Base-by-base conservation (phyloP, 2,329 filamentous ascomycete genomes). In the Monilinia aucupariae region DNA sequence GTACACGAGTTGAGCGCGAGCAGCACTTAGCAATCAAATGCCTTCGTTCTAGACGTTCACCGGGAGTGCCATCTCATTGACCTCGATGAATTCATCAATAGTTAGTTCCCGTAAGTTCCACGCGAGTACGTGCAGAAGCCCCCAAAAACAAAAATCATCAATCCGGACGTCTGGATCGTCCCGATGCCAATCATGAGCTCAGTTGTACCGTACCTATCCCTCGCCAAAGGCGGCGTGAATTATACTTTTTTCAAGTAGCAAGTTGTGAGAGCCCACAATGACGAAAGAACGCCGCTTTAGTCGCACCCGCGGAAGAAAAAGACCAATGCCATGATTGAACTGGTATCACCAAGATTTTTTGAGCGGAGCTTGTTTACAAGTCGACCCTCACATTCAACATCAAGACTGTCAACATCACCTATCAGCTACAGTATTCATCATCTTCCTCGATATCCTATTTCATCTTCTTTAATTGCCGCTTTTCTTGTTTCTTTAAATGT, bases 401-500 rank as follows among this genome's bases (percentile, higher is more conserved):
- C 63, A 59, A 60, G 49, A 64, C 61, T 65, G 63, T 61, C 48
- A 63, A 32, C 59, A 39, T 45, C 53, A 58, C 50, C 62, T 64
- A 70, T 68, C 62, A 65, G 61, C 64, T 63, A 48, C 49, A 63
- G 52, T 60, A 58, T 58, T 65, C 66, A 64, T 47, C 66, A 67
- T 68, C 55, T 61, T 68, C 56, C 47, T 37, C 41, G 25, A 15
- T 22, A 48, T 63, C 60, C 64, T 67, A 45, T 41, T 55, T 62
- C 62, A 45, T 63, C 61, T 68, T 65, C 64, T 68, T 55, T 63
- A 70, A 69, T 70, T 69, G 66, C 50, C 54, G 39, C 50, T 37
- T 66, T 68, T 63, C 68, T 66, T 30, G 10, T 30, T 59, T 39
- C 27, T 6, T 65, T 63, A 64, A 52, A 74, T 74, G 72, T 68